Evolutionary conservation across 2,329 filamentous ascomycete genomes (phyloP).

Genomic region (Aureobasidium sp.): DNA sequence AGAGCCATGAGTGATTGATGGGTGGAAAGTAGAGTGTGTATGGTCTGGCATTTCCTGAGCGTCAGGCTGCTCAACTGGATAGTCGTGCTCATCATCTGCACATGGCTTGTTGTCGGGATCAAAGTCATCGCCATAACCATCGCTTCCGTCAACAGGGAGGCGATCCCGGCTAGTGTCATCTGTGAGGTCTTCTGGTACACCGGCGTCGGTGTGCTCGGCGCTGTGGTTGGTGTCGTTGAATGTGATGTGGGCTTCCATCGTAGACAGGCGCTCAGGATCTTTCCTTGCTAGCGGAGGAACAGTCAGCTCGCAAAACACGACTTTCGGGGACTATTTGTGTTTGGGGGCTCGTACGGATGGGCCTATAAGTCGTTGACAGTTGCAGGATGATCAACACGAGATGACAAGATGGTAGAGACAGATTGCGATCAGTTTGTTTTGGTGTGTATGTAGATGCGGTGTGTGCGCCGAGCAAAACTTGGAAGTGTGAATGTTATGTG

Average conservation of each 20-base stretch:
- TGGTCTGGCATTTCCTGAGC: background rate
- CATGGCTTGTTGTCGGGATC: background rate
- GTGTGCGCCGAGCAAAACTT: background rate
- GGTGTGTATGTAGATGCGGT: background rate
- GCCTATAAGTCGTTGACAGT: background rate
- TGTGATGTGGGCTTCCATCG: background rate
- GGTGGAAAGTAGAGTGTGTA: background rate
- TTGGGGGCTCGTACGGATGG: too few relatives aligned
- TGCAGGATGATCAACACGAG: background rate
- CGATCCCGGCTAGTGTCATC: background rate
- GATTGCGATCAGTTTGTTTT: background rate
- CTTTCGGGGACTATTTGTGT: background rate
- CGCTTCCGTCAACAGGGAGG: background rate
- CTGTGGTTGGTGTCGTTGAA: background rate
- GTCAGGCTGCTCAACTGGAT: background rate
- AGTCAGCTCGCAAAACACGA: background rate
- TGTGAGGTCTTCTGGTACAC: background rate
- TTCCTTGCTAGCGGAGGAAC: background rate
- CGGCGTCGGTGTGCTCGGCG: background rate
- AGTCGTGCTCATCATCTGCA: background rate
- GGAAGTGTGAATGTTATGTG: background rate
- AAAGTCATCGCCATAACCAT: background rate
- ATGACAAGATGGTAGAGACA: background rate
- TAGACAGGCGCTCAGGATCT: background rate
- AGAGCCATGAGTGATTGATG: background rate